Conservation (phyloP, 495 filamentous ascomycete species). For the Talaromyces nanjingensis region DNA sequence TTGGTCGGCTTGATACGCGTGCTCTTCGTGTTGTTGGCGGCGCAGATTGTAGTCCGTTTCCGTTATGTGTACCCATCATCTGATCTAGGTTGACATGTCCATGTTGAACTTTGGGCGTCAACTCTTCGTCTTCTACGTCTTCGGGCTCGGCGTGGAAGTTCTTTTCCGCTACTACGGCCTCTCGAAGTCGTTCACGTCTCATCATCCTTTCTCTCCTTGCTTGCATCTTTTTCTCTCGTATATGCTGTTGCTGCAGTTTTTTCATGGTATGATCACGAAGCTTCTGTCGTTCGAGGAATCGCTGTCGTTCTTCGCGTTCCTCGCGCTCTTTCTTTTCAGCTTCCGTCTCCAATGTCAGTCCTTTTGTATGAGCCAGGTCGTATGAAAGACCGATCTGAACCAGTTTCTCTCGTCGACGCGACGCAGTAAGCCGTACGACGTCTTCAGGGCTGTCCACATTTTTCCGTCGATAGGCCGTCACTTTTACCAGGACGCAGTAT, state of each 20-base stretch:
- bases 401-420: constrained; percentile 67
- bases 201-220: constrained; percentile 33
- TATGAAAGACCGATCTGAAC: constrained; percentile 75
- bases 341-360: constrained; percentile 57
- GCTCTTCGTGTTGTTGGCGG: constrained; percentile 1
- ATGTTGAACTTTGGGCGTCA: neutral
- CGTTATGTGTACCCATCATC: constrained; percentile 3
- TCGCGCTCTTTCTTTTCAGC: constrained; percentile 49
- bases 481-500: constrained; percentile 72
- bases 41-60: constrained; percentile 11
- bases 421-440: constrained; percentile 56
- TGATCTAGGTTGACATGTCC: neutral
- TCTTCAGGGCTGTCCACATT: constrained; percentile 54
- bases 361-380: constrained; percentile 78
- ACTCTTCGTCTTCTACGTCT: neutral
- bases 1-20: constrained; percentile 7
- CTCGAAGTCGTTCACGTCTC: constrained; percentile 26
- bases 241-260: constrained; percentile 46
- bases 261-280: constrained; percentile 34
- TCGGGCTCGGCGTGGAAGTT: constrained; percentile 12
- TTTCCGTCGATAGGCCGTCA: constrained; percentile 57
- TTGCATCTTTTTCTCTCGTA: constrained; percentile 40
- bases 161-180: constrained; percentile 19
- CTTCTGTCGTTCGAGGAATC: constrained; percentile 35
- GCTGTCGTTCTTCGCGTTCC: constrained; percentile 35